These are phyloP conservation scores for Mycena sanguinolenta DNA, from an alignment of 768 basidiomycete genomes.

Conservation along the genomic window DNA sequence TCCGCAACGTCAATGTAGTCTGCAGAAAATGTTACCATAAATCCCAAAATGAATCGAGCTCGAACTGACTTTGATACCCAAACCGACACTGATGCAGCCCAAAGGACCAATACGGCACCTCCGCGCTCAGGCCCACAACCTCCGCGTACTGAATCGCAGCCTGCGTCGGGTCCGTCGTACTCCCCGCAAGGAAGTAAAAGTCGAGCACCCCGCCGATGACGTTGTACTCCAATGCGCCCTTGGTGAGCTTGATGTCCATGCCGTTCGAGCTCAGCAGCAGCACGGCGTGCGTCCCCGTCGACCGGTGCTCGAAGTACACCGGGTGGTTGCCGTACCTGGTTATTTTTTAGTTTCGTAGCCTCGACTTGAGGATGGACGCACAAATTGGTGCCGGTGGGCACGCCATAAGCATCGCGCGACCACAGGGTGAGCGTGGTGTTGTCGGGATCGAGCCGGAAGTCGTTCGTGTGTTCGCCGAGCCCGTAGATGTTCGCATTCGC, in stretches of 20 bases:
- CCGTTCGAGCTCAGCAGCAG: conserved; percentile 79
- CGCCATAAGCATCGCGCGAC: conserved; percentile 75
- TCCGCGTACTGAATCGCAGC: conserved; percentile 79
- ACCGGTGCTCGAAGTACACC: conserved; percentile 78
- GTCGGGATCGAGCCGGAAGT: conserved; percentile 68
- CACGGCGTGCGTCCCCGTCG: conserved; percentile 77
- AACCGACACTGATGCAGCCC: conserved; percentile 82
- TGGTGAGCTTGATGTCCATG: conserved; percentile 80
- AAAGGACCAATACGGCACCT: conserved; percentile 82
- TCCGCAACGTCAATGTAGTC: conserved; percentile 73
- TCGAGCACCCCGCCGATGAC: conserved; percentile 84
- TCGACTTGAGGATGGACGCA: conserved; percentile 48
- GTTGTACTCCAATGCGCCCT: conserved; percentile 75
- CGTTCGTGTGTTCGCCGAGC: conserved; percentile 79
- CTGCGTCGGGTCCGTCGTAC: conserved; percentile 66
- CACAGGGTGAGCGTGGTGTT: conserved; percentile 68
- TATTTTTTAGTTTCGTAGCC: background rate
- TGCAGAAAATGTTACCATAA: conserved; percentile 38
- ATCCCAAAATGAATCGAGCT: background rate
- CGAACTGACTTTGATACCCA: conserved; percentile 66
- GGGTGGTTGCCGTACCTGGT: conserved; percentile 70
- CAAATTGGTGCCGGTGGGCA: conserved; percentile 71
- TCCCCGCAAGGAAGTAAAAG: conserved; percentile 84
- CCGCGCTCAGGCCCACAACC: conserved; percentile 74
- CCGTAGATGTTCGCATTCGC: conserved; percentile 79